Evolutionary conservation across 2,329 filamentous ascomycete genomes (phyloP), one percentile per base, ranked within the genome.

Genomic region (Macrophomina pseudophaseolina): DNA sequence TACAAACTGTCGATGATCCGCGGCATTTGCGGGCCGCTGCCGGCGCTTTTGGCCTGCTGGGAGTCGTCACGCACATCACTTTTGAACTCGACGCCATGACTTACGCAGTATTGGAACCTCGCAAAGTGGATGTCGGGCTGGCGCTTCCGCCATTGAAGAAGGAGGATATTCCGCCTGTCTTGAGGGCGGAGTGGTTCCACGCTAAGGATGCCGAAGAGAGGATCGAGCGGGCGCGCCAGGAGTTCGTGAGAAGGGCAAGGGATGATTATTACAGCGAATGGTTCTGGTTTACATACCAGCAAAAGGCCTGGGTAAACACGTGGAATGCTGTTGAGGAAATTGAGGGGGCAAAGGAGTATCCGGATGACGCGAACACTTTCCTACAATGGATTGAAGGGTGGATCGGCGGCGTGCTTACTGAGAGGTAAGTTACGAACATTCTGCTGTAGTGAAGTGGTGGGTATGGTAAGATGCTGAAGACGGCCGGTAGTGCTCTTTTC

Each of bases 261-360:
- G 76, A 80, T 35, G 75, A 80, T 58, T 84, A 82, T 68, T 84
- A 84, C 65, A 72, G 75, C 28, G 82, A 85, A 69, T 84, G 81
- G 80, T 84, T 84, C 69, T 85, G 82, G 83, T 84, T 84, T 67
- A 78, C 83, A 0, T 83, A 82, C 65, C 78, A 80, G 23, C 75
- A 79, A 59, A 74, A 80, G 49, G 76, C 78, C 4, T 83, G 82
- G 81, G 77, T 83, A 18, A 83, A 84, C 68, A 80, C 77, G 30
- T 84, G 82, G 81, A 79, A 83, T 65, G 75, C 73, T 30, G 76
- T 75, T 7, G 66, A 71, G 2, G 77, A 81, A 51, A 33, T 68
- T 8, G 68, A 68, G 1, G 75, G 74, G 2, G 73, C 72, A 3
- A 72, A 76, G 1, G 75, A 81, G 52, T 82, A 81, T 67, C 81